A percentile compares a stretch with the other conserved stretches of the same genome.
Conservation (phyloP, 495 filamentous ascomycete genomes). For the Neurospora sp. region DNA sequence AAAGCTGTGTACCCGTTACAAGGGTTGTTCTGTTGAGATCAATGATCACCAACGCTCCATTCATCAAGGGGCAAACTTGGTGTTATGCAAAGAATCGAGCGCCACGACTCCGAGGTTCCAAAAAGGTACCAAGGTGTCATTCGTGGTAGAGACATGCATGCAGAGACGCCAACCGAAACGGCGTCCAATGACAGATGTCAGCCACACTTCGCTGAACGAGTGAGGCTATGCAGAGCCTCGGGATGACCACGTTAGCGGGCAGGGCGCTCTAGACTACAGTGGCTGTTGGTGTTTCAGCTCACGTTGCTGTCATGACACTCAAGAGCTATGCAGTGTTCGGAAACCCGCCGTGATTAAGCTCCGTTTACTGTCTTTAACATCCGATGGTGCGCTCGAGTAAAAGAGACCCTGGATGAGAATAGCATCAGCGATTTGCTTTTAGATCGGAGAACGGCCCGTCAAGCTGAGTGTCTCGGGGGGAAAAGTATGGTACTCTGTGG, state of each 20-base stretch:
- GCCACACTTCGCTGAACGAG: neutral
- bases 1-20: neutral
- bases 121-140: neutral
- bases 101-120: neutral
- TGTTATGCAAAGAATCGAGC: neutral
- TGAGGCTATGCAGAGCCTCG: neutral
- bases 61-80: neutral
- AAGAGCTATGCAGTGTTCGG: conserved; percentile 53
- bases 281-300: neutral
- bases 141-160: neutral
- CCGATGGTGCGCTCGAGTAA: conserved; percentile 85
- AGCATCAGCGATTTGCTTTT: neutral
- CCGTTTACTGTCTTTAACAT: conserved; percentile 50
- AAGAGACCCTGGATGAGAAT: conserved; percentile 54
- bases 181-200: neutral
- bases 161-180: neutral
- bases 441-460: conserved; percentile 4
- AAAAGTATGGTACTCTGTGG: neutral
- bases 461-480: neutral
- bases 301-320: conserved; percentile 6
- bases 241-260: neutral
- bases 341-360: conserved; percentile 72
- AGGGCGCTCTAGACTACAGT: neutral
- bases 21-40: neutral
- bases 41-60: neutral